Percentiles rank a stretch among this genome's conserved stretches.
phyloP scores from a whole-genome alignment of 2,329 filamentous ascomycete species.

The Coleophoma crateriformis region DNA sequence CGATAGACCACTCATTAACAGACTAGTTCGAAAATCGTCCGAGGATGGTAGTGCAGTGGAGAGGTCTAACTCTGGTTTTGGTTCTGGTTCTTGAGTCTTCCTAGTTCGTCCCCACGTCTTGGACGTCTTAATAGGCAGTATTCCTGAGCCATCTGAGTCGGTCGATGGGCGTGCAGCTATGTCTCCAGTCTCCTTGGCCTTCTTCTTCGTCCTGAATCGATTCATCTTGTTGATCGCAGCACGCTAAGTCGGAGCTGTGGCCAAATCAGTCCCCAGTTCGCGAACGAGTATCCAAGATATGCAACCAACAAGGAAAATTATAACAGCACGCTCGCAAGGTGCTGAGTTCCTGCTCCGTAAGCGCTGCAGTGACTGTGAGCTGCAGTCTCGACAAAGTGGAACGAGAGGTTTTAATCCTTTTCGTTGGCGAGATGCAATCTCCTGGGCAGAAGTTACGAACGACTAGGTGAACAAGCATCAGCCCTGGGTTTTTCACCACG shows the following conservation, averaged over 20 bases:
- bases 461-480: slow-evolving; percentile 15
- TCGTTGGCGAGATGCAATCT: not conserved
- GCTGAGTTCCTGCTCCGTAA: slow-evolving; percentile 9
- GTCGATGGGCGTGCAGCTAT: slow-evolving; percentile 41
- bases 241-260: slow-evolving; percentile 2
- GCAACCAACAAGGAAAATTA: slow-evolving; percentile 10
- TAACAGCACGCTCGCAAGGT: slow-evolving; percentile 18
- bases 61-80: slow-evolving; percentile 67
- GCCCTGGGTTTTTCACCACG: slow-evolving; percentile 12
- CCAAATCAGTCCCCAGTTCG: not conserved
- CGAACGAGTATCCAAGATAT: not conserved
- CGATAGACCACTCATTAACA: slow-evolving; percentile 92
- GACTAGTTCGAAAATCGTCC: slow-evolving; percentile 91
- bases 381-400: not conserved
- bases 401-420: not conserved
- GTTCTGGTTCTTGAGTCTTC: slow-evolving; percentile 41
- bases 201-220: slow-evolving; percentile 70
- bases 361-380: not conserved
- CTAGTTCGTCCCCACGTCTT: slow-evolving; percentile 53
- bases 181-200: slow-evolving; percentile 52
- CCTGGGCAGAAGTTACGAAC: slow-evolving; percentile 6
- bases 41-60: slow-evolving; percentile 67
- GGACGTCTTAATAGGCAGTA: slow-evolving; percentile 34
- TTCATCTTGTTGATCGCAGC: slow-evolving; percentile 52
- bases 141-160: slow-evolving; percentile 41